These are phyloP conservation scores for Piromyces finnis DNA, from an alignment of 192 early-diverging fungal genomes.

Conservation along the genomic window DNA sequence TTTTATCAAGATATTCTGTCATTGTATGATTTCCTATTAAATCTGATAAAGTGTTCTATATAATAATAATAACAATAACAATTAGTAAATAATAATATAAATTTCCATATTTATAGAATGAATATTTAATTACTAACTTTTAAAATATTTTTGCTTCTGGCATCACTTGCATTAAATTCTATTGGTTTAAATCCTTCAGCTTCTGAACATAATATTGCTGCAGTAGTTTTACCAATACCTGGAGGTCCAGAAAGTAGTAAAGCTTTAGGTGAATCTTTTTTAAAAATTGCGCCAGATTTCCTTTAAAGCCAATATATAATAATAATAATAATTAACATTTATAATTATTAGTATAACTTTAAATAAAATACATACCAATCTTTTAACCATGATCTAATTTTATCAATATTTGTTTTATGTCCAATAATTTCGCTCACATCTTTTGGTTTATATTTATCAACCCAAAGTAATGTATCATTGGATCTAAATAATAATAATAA, in stretches of 20 bases:
- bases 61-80: no score
- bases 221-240: constrained; percentile 95
- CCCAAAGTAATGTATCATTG: constrained; percentile 45
- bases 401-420: constrained; percentile 53
- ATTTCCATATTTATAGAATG: neutral
- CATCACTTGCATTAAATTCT: constrained; percentile 97
- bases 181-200: constrained; percentile 61
- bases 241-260: constrained; percentile 87
- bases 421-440: constrained; percentile 68
- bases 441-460: constrained; percentile 81
- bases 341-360: no score
- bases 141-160: constrained; percentile 73
- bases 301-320: neutral
- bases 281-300: neutral
- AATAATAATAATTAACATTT: no score
- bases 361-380: constrained; percentile 32
- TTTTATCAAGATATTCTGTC: constrained; percentile 25
- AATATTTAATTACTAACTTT: constrained; percentile 20
- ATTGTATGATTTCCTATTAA: constrained; percentile 38
- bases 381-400: constrained; percentile 54
- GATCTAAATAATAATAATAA: neutral
- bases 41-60: constrained; percentile 5
- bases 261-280: neutral
- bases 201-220: constrained; percentile 74
- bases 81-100: no score